Percentiles rank a stretch among this genome's conserved stretches.
phyloP scores from a whole-genome alignment of 345 rosid genomes.

The Isatis tinctoria region DNA sequence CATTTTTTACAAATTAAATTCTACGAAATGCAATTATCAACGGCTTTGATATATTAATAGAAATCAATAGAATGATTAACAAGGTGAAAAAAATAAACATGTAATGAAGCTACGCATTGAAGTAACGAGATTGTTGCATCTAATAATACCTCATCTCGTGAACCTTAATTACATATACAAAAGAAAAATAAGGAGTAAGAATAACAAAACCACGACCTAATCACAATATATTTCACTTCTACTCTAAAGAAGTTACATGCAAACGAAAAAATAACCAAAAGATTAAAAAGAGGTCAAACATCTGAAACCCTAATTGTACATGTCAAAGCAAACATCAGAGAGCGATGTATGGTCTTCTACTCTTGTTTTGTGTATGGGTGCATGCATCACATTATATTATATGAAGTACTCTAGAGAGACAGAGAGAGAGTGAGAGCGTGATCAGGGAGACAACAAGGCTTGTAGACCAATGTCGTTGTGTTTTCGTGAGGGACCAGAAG shows the following conservation, averaged over 20 bases:
- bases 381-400: conserved; percentile 12
- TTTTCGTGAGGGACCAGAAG: conserved; percentile 89
- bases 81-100: background rate
- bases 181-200: background rate
- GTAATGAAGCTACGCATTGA: background rate
- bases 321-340: conserved; percentile 24
- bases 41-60: background rate
- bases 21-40: background rate
- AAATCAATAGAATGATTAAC: background rate
- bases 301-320: conserved; percentile 19
- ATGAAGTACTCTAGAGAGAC: background rate
- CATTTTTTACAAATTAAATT: background rate
- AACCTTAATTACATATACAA: conserved; percentile 8
- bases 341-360: background rate
- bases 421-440: conserved; percentile 30
- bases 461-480: conserved; percentile 74
- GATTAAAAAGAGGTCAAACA: conserved; percentile 24
- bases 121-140: conserved; percentile 18
- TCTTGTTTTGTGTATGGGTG: background rate
- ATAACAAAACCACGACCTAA: conserved; percentile 4
- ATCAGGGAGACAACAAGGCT: conserved; percentile 51
- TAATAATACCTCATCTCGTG: background rate
- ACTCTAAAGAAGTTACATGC: conserved; percentile 19
- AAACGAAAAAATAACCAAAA: conserved; percentile 1
- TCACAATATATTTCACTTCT: conserved; percentile 17